Evolutionary conservation across 805 yeast species (phyloP), one percentile per base, ranked within the genome.

Genomic region (Saccharomycopsis sp.): DNA sequence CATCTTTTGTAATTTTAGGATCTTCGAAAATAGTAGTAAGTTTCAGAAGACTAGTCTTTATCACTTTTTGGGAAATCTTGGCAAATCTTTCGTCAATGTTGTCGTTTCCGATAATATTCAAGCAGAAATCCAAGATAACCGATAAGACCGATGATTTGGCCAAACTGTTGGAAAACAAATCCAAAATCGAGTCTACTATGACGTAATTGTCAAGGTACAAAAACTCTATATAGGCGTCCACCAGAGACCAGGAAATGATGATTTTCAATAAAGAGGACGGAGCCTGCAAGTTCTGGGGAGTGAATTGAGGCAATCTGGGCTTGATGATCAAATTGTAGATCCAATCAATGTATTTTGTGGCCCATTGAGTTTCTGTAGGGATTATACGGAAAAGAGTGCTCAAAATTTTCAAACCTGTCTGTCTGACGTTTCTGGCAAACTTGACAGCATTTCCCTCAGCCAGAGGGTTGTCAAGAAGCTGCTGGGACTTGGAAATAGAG

Each of bases 201-300:
- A 79, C 74, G 54, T 71, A 75, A 51, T 85, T 78, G 61, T 87
- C 87, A 56, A 76, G 70, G 57, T 76, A 77, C 50, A 89, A 70
- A 59, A 85, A 80, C 14, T 75, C 74, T 52, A 77, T 71, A 44
- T 85, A 74, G 21, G 73, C 72, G 3, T 74, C 72, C 34, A 71
- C 67, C 2, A 75, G 67, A 53, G 87, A 73, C 83, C 96, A 80
- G 7, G 79, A 72, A 4, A 81, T 70, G 65, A 92, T 79, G 8
- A 90, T 67, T 57, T 76, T 80, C 80, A 91, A 72, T 50, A 92
- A 68, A 0, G 96, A 79, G 0, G 97, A 90, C 0, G 92, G 85
- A 65, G 87, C 90, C 66, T 90, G 95, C 34, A 86, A 73, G 68
- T 92, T 94, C 65, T 87, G 96, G 47, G 73, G 78, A 2, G 85